Evolutionary conservation across 495 filamentous ascomycete species (phyloP).

Genomic region (Elaphomyces granulatus): DNA sequence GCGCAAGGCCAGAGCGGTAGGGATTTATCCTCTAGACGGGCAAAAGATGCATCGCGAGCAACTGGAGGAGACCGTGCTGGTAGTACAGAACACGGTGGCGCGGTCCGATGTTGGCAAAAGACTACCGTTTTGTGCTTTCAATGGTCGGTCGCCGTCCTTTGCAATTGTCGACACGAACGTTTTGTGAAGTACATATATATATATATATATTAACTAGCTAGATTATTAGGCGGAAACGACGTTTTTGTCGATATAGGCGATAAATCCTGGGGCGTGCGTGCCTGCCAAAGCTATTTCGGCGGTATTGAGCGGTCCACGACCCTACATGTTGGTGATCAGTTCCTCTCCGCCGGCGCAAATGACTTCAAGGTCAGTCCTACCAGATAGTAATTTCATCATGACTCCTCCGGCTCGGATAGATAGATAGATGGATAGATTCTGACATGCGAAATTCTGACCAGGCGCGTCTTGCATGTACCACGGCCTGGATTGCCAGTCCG

Average conservation of each 20-base stretch:
- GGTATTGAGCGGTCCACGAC: constrained; percentile 49
- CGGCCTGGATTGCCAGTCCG: constrained; percentile 86
- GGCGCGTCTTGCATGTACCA: constrained; percentile 50
- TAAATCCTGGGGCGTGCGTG: constrained; percentile 86
- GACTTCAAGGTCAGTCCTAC: constrained; percentile 63
- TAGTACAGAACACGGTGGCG: constrained; percentile 83
- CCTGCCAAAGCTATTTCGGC: constrained; percentile 85
- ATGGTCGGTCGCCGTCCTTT: no score
- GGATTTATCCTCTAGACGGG: constrained; percentile 51
- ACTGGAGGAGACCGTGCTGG: constrained; percentile 89
- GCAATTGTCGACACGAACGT: no score
- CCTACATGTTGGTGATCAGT: constrained; percentile 89
- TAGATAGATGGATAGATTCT: background rate
- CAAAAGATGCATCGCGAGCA: constrained; percentile 69
- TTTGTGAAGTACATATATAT: no score
- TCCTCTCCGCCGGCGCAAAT: constrained; percentile 87
- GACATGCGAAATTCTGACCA: constrained; percentile 11
- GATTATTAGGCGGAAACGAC: constrained; percentile 65
- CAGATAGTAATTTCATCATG: background rate
- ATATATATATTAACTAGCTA: background rate
- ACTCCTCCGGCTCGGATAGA: background rate
- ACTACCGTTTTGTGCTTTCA: constrained; percentile 95
- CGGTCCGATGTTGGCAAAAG: constrained; percentile 51
- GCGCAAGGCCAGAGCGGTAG: constrained; percentile 87
- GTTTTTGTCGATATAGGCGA: constrained; percentile 99